phyloP scores from a whole-genome alignment of 2,329 filamentous ascomycete species.

The Aspergillus neotritici region DNA sequence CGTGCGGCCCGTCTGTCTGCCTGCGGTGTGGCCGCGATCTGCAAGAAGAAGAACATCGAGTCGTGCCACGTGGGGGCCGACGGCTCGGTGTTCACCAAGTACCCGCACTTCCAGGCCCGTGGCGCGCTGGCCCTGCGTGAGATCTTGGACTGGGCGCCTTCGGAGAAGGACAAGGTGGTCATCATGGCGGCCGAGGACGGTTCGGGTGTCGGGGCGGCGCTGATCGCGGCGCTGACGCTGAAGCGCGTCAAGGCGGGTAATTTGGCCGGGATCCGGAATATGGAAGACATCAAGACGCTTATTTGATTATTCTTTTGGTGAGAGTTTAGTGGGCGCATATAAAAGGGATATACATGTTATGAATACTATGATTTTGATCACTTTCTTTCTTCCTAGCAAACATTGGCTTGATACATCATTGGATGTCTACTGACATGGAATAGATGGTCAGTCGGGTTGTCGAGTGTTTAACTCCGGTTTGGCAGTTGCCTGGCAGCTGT shows the following conservation, averaged over 20 bases:
- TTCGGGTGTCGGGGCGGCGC: slow-evolving; percentile 89
- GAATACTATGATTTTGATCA: too few species aligned
- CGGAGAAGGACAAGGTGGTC: slow-evolving; percentile 80
- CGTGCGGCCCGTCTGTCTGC: slow-evolving; percentile 87
- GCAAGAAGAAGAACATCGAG: slow-evolving; percentile 88
- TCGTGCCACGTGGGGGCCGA: slow-evolving; percentile 93
- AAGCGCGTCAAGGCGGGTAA: slow-evolving; percentile 59
- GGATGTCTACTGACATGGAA: too few species aligned
- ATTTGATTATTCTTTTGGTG: slow-evolving; percentile 11
- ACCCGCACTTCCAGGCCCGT: slow-evolving; percentile 93
- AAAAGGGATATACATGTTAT: too few species aligned
- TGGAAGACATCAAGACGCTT: slow-evolving; percentile 33
- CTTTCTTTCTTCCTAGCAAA: too few species aligned
- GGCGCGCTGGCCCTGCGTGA: slow-evolving; percentile 85
- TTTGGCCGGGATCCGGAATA: slow-evolving; percentile 52
- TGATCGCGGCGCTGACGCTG: slow-evolving; percentile 73
- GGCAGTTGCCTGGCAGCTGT: too few species aligned
- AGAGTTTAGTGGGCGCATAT: too few species aligned
- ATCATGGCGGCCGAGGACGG: slow-evolving; percentile 90
- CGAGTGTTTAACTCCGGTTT: too few species aligned
- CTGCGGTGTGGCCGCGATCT: slow-evolving; percentile 92
- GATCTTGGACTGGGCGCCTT: slow-evolving; percentile 88
- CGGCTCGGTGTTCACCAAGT: slow-evolving; percentile 98
- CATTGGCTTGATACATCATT: too few species aligned
- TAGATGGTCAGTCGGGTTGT: too few species aligned